phyloP scores from a whole-genome alignment of 305 asterid species.

The Fraxinus albicans region DNA sequence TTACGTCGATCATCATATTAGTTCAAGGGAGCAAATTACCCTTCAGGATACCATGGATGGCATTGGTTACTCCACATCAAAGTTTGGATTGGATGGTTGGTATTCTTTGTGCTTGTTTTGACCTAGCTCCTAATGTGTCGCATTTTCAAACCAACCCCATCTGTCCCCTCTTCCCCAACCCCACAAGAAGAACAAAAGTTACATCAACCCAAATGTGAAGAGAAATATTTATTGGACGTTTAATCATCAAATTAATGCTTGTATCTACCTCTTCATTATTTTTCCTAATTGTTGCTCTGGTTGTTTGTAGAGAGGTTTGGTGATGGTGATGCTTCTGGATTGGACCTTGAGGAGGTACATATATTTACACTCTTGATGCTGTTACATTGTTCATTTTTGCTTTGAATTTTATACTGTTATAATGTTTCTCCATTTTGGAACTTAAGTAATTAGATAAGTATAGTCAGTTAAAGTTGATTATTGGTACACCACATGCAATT shows the following conservation, averaged over 20 bases:
- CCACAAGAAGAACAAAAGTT: background rate
- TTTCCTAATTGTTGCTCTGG: slow-evolving; percentile 23
- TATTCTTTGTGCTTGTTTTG: slow-evolving; percentile 21
- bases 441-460: background rate
- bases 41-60: slow-evolving; percentile 96
- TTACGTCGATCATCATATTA: slow-evolving; percentile 88
- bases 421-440: background rate
- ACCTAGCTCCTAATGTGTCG: slow-evolving; percentile 2
- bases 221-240: background rate
- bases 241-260: slow-evolving; percentile 9
- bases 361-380: background rate
- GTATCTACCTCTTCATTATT: background rate
- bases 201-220: slow-evolving; percentile 1
- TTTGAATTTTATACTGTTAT: slow-evolving; percentile 7
- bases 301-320: slow-evolving; percentile 90
- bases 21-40: slow-evolving; percentile 98
- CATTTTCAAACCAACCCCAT: background rate
- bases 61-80: slow-evolving; percentile 77
- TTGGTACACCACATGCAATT: background rate
- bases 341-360: slow-evolving; percentile 95
- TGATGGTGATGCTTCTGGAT: slow-evolving; percentile 90
- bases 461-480: background rate
- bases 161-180: background rate
- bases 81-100: slow-evolving; percentile 96
- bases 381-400: background rate